Evolutionary conservation across 768 basidiomycete genomes (phyloP).

Genomic region (Amanita rubescens): DNA sequence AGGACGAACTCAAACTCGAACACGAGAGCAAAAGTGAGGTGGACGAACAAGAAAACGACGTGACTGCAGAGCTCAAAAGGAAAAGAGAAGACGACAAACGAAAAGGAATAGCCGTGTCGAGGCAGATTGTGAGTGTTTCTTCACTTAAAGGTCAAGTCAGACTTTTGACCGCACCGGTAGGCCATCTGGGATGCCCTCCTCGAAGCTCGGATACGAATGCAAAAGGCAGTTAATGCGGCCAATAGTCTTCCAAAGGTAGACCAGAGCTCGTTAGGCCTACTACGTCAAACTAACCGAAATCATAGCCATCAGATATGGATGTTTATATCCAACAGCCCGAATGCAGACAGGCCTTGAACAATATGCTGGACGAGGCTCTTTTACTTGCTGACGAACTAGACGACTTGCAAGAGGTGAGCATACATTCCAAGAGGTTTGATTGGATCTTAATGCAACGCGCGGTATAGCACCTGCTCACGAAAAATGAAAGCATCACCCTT

Average conservation of each 20-base stretch:
- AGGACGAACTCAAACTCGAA: too few species aligned
- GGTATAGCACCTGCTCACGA: constrained; percentile 34
- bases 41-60: constrained; percentile 28
- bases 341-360: constrained; percentile 38
- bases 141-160: background rate
- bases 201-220: constrained; percentile 86
- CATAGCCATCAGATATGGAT: constrained; percentile 27
- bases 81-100: constrained; percentile 60
- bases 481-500: constrained; percentile 38
- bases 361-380: constrained; percentile 54
- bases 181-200: constrained; percentile 80
- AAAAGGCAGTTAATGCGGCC: constrained; percentile 64
- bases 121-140: constrained; percentile 62
- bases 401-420: constrained; percentile 56
- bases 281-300: too few species aligned
- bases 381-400: constrained; percentile 60
- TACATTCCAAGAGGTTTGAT: background rate
- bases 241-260: constrained; percentile 63
- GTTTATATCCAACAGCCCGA: constrained; percentile 30
- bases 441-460: background rate
- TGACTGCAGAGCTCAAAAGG: constrained; percentile 46
- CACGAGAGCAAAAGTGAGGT: constrained; percentile 5
- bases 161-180: constrained; percentile 31
- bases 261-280: constrained; percentile 2
- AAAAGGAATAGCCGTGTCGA: constrained; percentile 80